phyloP scores from a whole-genome alignment of 345 rosid species.

The Eucalyptus virginea region DNA sequence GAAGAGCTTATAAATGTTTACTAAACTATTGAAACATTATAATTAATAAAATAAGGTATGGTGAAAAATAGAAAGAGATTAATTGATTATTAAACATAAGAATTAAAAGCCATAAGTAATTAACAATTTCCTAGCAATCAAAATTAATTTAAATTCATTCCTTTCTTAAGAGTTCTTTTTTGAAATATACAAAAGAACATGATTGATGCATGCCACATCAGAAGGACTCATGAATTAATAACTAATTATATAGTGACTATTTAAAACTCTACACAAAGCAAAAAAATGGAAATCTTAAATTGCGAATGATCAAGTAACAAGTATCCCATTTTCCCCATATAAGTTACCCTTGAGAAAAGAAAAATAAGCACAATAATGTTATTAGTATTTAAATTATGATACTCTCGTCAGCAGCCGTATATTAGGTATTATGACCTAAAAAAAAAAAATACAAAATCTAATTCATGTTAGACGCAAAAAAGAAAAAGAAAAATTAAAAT shows the following conservation, averaged over 20 bases:
- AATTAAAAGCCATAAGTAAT: no score
- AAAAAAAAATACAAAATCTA: background rate
- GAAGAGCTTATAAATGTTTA: background rate
- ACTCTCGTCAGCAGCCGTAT: background rate
- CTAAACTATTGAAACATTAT: background rate
- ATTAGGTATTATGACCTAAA: background rate
- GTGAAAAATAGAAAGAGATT: background rate
- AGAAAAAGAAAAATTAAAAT: background rate
- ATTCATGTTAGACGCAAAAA: background rate
- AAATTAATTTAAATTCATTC: background rate
- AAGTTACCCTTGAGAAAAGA: background rate
- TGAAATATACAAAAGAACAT: background rate
- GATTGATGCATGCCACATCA: background rate
- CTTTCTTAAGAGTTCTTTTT: background rate
- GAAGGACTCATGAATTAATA: background rate
- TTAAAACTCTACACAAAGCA: no score
- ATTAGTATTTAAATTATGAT: background rate
- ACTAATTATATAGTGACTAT: no score
- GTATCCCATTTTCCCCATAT: no score
- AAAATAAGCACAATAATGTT: accelerated
- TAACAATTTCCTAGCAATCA: background rate
- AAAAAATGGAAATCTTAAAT: background rate
- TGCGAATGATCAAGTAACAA: background rate
- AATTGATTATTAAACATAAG: no score
- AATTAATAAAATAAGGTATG: no score